A percentile compares a stretch with the other conserved stretches of the same genome.
Conservation (phyloP, 2,329 filamentous ascomycete species). For the Trichophyton benhamiae region DNA sequence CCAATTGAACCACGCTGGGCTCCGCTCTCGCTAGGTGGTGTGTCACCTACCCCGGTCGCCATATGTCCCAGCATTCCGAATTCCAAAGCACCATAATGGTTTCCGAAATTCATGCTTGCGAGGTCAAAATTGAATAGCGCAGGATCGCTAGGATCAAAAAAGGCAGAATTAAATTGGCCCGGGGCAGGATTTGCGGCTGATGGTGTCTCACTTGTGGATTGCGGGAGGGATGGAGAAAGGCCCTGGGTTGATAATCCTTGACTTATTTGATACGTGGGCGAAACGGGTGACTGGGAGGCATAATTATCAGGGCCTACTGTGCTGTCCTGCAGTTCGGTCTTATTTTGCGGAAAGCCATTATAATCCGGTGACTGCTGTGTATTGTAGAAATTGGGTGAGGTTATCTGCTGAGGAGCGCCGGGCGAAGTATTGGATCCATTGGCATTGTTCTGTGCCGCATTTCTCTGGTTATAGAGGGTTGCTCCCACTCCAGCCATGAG, state of each 20-base stretch:
- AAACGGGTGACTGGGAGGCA: constrained; percentile 59
- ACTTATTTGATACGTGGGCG: constrained; percentile 54
- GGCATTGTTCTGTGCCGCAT: constrained; percentile 23
- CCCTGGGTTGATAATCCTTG: constrained; percentile 27
- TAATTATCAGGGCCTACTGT: constrained; percentile 43
- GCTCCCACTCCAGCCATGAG: constrained; percentile 73
- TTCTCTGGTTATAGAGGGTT: constrained; percentile 44
- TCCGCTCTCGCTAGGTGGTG: constrained; percentile 52
- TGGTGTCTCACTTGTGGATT: constrained; percentile 39
- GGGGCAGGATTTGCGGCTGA: constrained; percentile 30
- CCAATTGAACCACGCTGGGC: constrained; percentile 37
- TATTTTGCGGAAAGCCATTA: constrained; percentile 30
- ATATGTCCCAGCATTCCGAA: constrained; percentile 95
- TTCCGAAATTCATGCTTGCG: constrained; percentile 86
- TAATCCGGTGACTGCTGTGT: constrained; percentile 23
- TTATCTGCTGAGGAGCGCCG: constrained; percentile 23
- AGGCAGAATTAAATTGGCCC: constrained; percentile 37
- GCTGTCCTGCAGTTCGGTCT: constrained; percentile 32
- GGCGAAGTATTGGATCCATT: constrained; percentile 20
- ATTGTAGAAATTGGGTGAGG: constrained; percentile 35
- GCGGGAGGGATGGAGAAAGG: constrained; percentile 32
- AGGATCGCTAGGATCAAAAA: constrained; percentile 86
- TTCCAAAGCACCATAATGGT: constrained; percentile 88
- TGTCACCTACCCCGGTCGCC: constrained; percentile 79
- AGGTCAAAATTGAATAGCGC: constrained; percentile 93